Evolutionary conservation across 1,139 yeast species (phyloP), one percentile per base, ranked within the genome.

Genomic region (Debaryomyces singareniensis): DNA sequence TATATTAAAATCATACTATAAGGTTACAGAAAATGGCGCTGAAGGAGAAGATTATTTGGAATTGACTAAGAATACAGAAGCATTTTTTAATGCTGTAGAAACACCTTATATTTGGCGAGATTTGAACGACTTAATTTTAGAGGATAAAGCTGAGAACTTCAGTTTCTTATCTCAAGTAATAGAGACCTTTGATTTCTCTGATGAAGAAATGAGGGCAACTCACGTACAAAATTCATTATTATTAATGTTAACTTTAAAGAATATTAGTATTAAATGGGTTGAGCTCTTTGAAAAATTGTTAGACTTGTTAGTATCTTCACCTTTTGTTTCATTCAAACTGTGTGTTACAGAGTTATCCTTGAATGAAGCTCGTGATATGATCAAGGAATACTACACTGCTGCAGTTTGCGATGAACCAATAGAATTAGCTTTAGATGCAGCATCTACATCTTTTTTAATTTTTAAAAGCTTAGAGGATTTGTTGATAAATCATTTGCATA

Each of bases 31-130:
- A 12, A 40, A 30, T 16, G 46, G 45, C 1, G n/a, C 7, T 7
- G n/a, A 7, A n/a, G n/a, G 21, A n/a, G 21, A 18, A 18, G 45
- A 51, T 31, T 46, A 47, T 4, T n/a, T n/a, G n/a, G 79, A 74
- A 13, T 58, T 84, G 0, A 43, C 82, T 27, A 59, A 61, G 28
- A 66, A 79, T 14, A 83, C 87, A 0, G 70, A 73, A 29, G 61
- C 76, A 0, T 78, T 89, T 38, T 85, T 91, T 52, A 95, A 91
- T 50, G 83, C 86, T 3, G 80, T 87, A 2, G 97, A 91, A 47
- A 74, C 95, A 0, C 53, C 68, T 15, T 72, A 71, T 21, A 87
- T 89, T 10, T 89, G 95, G 91, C 68, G 75, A 3, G 75, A 77
- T 35, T 53, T 81, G 2, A 60, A 72, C 27, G 39, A 35, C 12